phyloP scores from a whole-genome alignment of 768 basidiomycete species.

The Tricholoma furcatifolium region DNA sequence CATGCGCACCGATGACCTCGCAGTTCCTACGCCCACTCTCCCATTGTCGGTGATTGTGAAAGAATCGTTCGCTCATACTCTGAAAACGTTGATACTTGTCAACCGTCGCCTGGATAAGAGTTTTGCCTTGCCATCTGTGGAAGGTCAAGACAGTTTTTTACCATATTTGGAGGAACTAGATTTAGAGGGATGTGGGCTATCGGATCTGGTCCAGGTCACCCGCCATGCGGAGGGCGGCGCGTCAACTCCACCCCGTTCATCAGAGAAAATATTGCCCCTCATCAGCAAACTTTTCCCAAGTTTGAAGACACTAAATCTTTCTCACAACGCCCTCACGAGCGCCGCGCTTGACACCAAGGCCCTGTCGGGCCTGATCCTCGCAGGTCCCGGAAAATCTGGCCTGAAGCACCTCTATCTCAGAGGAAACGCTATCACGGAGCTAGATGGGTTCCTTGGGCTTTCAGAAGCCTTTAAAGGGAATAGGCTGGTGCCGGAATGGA shows the following conservation, averaged over 20 bases:
- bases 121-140: constrained; percentile 49
- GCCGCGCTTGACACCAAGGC: constrained; percentile 46
- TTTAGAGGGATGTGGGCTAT: constrained; percentile 71
- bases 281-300: constrained; percentile 70
- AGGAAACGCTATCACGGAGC: constrained; percentile 62
- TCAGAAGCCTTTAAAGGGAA: constrained; percentile 69
- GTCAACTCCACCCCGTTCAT: constrained; percentile 41
- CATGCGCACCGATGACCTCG: constrained; percentile 37
- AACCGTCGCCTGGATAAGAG: constrained; percentile 69
- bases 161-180: constrained; percentile 72
- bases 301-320: constrained; percentile 66
- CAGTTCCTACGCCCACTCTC: constrained; percentile 64
- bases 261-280: constrained; percentile 55
- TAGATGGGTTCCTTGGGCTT: constrained; percentile 61
- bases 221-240: constrained; percentile 31
- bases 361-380: constrained; percentile 51
- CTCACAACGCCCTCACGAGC: constrained; percentile 69
- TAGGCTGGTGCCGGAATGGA: constrained; percentile 63
- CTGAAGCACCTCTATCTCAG: constrained; percentile 64
- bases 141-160: constrained; percentile 41
- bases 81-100: constrained; percentile 57
- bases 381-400: constrained; percentile 46
- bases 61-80: constrained; percentile 58
- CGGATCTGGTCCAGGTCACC: constrained; percentile 54
- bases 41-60: constrained; percentile 61